Evolutionary conservation across 345 rosid genomes (phyloP), one percentile per base, ranked within the genome.

Genomic region (Bruguiera gymnorhiza): DNA sequence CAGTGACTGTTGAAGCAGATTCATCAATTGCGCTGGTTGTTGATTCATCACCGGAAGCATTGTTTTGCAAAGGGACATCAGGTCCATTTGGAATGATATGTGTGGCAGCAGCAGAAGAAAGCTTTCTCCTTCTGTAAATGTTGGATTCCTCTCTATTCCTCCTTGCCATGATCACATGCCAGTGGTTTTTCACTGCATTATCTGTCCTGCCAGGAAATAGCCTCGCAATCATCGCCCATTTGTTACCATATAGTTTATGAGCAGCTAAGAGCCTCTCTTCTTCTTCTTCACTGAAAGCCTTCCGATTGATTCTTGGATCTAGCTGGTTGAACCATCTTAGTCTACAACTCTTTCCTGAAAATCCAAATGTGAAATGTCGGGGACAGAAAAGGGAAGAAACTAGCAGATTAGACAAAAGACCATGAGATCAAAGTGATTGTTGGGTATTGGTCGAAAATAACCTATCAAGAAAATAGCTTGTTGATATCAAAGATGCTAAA

Each of bases 151-250:
- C 93, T 67, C 97, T 85, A 30, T 85, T 85, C 77, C 82, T 87
- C 73, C 98, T 89, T 2, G 98, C 97, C 91, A 87, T 88, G 64
- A 94, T 88, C 59, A 94, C 98, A 70, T 94, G 97, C 97, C 98
- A 91, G 67, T 94, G 98, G 71, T 94, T 94, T 81, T 91, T 94
- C 36, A 94, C 96, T 1, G 97, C 96, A 77, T 94, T 94, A 74
- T 94, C 98, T 11, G 97, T 94, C 67, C 97, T 81, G 3, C 98
- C 97, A 0, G 90, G 97, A 24, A 94, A 94, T 20, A 91, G 74
- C 72, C 92, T 84, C 0, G 98, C 92, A 69, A 94, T 89, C 80
- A 88, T 79, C 1, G 97, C 95, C 97, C 97, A 94, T 84, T 90
- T 94, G 83, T 86, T 94, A 0, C 98, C 98, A 63, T 86, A 88